These are phyloP conservation scores for Boletus huronensis DNA, from an alignment of 768 basidiomycete genomes.

Conservation along the genomic window DNA sequence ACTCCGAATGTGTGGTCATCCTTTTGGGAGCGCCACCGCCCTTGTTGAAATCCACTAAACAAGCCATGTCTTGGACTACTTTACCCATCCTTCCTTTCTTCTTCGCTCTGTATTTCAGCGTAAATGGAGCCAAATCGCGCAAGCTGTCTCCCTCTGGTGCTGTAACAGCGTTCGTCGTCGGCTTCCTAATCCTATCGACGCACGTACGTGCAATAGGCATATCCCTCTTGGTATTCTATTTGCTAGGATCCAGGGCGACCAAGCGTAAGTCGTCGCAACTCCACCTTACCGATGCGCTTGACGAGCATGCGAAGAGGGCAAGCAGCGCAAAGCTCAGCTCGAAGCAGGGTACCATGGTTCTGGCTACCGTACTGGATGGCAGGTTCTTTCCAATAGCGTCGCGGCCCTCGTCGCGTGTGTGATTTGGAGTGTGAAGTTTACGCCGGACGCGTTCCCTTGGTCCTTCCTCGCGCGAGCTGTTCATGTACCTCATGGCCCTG, in stretches of 20 bases:
- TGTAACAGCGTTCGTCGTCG: conserved; percentile 69
- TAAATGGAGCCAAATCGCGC: conserved; percentile 68
- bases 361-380: conserved; percentile 74
- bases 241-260: conserved; percentile 78
- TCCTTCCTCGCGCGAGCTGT: conserved; percentile 15
- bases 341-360: conserved; percentile 75
- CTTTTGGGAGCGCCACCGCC: no score
- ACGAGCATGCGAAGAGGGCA: conserved; percentile 51
- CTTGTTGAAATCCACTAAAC: neutral
- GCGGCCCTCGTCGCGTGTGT: conserved; percentile 57
- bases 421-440: conserved; percentile 63
- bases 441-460: conserved; percentile 41
- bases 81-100: conserved; percentile 41
- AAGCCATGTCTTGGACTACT: conserved; percentile 23
- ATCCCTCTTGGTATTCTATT: conserved; percentile 72
- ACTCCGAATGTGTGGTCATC: no score
- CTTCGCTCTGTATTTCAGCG: conserved; percentile 51
- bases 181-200: conserved; percentile 69
- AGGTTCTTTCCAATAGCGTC: conserved; percentile 80
- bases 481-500: conserved; percentile 10
- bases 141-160: conserved; percentile 80
- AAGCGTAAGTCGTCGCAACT: conserved; percentile 49
- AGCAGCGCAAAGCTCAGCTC: conserved; percentile 64
- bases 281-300: neutral
- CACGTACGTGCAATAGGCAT: conserved; percentile 62